phyloP scores from a whole-genome alignment of 768 basidiomycete species.

The Termitomyces bulborhizus region DNA sequence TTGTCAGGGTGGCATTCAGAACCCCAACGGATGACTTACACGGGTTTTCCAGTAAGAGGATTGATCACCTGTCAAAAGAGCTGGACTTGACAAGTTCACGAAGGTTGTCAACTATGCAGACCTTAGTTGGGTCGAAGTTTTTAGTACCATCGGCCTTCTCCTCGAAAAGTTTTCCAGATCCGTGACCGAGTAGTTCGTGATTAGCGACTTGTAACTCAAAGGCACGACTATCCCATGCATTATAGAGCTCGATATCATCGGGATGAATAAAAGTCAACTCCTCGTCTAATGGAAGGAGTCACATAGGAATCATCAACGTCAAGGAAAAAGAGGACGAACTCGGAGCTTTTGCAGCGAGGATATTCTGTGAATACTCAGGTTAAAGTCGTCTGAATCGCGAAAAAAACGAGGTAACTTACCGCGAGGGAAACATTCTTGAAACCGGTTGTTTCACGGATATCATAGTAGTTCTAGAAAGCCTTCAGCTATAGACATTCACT shows the following conservation, averaged over 20 bases:
- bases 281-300: constrained; percentile 43
- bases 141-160: constrained; percentile 69
- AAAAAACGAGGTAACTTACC: constrained; percentile 30
- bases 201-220: constrained; percentile 90
- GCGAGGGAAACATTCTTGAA: constrained; percentile 89
- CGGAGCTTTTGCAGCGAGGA: constrained; percentile 82
- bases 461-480: constrained; percentile 62
- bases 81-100: background rate
- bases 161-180: constrained; percentile 77
- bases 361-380: constrained; percentile 42
- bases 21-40: constrained; percentile 35
- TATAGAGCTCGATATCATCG: constrained; percentile 68
- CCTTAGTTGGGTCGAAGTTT: constrained; percentile 77
- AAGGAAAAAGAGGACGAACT: constrained; percentile 33
- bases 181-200: constrained; percentile 84
- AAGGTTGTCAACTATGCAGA: constrained; percentile 11
- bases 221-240: constrained; percentile 69
- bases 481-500: background rate
- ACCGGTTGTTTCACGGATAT: constrained; percentile 72
- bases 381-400: background rate
- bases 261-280: constrained; percentile 79
- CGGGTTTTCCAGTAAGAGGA: constrained; percentile 70
- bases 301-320: background rate
- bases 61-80: constrained; percentile 54
- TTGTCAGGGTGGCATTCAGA: background rate